Conservation (phyloP, 768 basidiomycete species). For the Phlebiopsis flavidoalba region DNA sequence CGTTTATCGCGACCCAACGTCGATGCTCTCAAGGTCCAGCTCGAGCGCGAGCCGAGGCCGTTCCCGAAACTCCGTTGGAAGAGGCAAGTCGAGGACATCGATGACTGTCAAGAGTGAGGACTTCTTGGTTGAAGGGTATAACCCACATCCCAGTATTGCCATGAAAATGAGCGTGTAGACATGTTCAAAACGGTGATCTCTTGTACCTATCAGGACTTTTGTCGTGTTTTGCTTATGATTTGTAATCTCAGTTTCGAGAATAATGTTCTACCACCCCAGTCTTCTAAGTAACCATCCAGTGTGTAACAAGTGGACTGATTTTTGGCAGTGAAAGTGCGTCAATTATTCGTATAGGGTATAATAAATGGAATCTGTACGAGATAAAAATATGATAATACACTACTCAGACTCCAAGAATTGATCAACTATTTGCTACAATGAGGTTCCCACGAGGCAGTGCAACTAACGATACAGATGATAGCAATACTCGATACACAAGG, state of each 20-base stretch:
- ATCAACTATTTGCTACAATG: too few relatives aligned
- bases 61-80: slow-evolving; percentile 83
- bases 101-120: slow-evolving; percentile 79
- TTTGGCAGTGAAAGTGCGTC: too few relatives aligned
- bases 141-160: slow-evolving; percentile 74
- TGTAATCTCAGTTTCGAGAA: background rate
- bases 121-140: slow-evolving; percentile 82
- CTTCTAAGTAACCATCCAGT: too few relatives aligned
- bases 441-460: too few relatives aligned
- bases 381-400: too few relatives aligned
- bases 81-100: slow-evolving; percentile 64
- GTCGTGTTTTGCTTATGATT: background rate
- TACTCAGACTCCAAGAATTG: too few relatives aligned
- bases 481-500: too few relatives aligned
- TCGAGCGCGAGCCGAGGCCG: slow-evolving; percentile 67
- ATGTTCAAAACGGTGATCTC: background rate
- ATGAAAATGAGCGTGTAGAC: slow-evolving; percentile 95
- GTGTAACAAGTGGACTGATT: too few relatives aligned
- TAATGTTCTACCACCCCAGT: background rate
- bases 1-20: slow-evolving; percentile 92
- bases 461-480: too few relatives aligned
- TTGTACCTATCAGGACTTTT: background rate
- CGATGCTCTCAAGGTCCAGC: slow-evolving; percentile 77
- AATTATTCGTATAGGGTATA: too few relatives aligned
- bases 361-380: too few relatives aligned